Conservation (phyloP, 192 early-diverging fungal species). For the Coemansia sp. region DNA sequence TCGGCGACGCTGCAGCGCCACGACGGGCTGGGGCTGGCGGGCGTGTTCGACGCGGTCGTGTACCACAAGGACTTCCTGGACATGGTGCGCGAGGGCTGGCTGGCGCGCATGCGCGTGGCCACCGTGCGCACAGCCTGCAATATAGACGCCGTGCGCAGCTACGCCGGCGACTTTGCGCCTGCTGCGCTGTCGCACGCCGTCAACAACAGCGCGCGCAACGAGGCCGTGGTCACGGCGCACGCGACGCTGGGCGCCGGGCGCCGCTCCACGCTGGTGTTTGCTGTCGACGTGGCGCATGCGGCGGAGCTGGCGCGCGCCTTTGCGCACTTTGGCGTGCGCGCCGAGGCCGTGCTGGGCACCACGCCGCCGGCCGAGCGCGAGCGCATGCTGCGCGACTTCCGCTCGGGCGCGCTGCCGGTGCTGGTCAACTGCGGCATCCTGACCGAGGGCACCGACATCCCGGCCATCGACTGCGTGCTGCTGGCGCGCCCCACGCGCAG, state of each 20-base stretch:
- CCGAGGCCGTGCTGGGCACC: conserved; percentile 52
- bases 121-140: conserved; percentile 61
- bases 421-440: conserved; percentile 87
- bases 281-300: conserved; percentile 77
- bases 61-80: conserved; percentile 69
- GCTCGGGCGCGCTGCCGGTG: conserved; percentile 59
- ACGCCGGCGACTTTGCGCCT: conserved; percentile 59
- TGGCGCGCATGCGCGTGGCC: conserved; percentile 61
- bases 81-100: conserved; percentile 82
- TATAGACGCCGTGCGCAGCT: conserved; percentile 44
- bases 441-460: conserved; percentile 84
- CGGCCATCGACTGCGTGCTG: conserved; percentile 81
- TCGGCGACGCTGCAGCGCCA: conserved; percentile 84
- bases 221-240: conserved; percentile 62
- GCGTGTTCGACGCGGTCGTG: conserved; percentile 72
- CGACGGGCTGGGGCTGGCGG: conserved; percentile 67
- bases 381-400: conserved; percentile 60
- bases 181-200: conserved; percentile 55
- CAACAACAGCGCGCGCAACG: conserved; percentile 58
- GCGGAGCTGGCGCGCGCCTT: conserved; percentile 57
- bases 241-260: conserved; percentile 48
- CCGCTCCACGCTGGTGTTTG: conserved; percentile 77
- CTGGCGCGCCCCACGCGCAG: conserved; percentile 83
- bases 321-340: conserved; percentile 33
- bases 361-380: conserved; percentile 55